These are phyloP conservation scores for Blastomyces emzantsi DNA, from an alignment of 2,329 filamentous ascomycete species.

Conservation along the genomic window DNA sequence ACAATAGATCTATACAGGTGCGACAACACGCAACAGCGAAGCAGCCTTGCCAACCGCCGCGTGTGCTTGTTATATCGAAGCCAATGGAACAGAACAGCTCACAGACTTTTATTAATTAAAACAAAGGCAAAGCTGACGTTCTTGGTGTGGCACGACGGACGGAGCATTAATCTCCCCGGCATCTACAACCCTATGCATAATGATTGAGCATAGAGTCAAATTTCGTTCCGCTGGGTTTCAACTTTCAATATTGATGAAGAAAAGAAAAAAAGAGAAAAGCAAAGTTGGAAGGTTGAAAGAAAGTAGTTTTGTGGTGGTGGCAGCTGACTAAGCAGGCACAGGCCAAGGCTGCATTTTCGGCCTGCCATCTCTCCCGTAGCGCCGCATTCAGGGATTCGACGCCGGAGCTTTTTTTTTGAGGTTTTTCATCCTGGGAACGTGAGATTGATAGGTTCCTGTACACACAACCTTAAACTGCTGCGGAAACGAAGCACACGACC, in stretches of 20 bases:
- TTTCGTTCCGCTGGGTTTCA: conserved; percentile 46
- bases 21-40: neutral
- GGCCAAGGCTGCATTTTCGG: neutral
- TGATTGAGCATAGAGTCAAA: conserved; percentile 47
- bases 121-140: conserved; percentile 37
- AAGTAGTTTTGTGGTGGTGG: neutral
- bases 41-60: neutral
- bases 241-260: conserved; percentile 44
- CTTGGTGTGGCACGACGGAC: conserved; percentile 40
- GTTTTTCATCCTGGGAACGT: neutral
- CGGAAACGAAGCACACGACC: neutral
- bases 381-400: neutral
- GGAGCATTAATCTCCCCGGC: conserved; percentile 41
- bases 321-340: neutral
- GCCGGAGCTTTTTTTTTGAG: neutral
- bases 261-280: conserved; percentile 25
- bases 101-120: conserved; percentile 22
- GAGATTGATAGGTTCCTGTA: neutral
- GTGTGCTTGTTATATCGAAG: conserved; percentile 32
- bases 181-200: conserved; percentile 52
- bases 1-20: neutral
- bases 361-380: neutral
- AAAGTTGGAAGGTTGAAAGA: conserved; percentile 15
- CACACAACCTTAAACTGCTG: neutral
- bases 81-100: conserved; percentile 42